Conservation (phyloP, 208 protist genomes). For the Leishmania aethiopica region DNA sequence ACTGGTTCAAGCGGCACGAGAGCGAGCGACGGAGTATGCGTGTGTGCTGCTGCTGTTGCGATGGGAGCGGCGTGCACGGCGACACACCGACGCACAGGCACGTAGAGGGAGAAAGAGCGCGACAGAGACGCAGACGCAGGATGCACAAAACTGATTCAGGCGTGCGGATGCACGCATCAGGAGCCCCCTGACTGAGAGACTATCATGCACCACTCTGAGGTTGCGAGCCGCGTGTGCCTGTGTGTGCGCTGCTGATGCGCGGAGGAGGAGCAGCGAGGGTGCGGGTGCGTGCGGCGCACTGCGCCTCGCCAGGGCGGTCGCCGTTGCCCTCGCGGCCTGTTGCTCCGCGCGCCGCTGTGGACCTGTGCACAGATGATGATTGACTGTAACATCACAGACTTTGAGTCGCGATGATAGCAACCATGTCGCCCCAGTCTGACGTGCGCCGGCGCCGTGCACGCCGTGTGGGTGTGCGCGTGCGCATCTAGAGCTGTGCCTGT, state of each 20-base stretch:
- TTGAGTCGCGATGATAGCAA: conserved; percentile 12
- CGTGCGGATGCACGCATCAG: conserved; percentile 15
- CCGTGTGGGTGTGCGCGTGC: neutral
- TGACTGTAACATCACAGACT: conserved; percentile 11
- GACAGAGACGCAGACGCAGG: conserved; percentile 10
- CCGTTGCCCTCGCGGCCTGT: neutral
- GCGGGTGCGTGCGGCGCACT: no score
- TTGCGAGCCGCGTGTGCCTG: conserved; percentile 3
- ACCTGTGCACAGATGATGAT: conserved; percentile 10
- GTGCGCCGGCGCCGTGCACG: neutral
- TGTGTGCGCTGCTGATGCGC: neutral
- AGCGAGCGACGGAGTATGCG: neutral
- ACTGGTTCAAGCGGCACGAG: conserved; percentile 26
- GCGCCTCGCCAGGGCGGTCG: neutral
- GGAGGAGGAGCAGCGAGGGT: neutral
- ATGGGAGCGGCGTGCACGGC: neutral
- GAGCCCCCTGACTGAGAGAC: conserved; percentile 5
- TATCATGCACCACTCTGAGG: conserved; percentile 16
- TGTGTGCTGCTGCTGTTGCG: neutral
- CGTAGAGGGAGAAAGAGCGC: neutral
- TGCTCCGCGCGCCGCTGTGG: neutral
- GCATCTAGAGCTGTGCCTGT: neutral
- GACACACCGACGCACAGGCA: neutral
- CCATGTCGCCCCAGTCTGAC: conserved; percentile 9
- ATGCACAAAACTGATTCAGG: conserved; percentile 26